Conservation (phyloP, 495 filamentous ascomycete species). For the Bombardia bombarda region DNA sequence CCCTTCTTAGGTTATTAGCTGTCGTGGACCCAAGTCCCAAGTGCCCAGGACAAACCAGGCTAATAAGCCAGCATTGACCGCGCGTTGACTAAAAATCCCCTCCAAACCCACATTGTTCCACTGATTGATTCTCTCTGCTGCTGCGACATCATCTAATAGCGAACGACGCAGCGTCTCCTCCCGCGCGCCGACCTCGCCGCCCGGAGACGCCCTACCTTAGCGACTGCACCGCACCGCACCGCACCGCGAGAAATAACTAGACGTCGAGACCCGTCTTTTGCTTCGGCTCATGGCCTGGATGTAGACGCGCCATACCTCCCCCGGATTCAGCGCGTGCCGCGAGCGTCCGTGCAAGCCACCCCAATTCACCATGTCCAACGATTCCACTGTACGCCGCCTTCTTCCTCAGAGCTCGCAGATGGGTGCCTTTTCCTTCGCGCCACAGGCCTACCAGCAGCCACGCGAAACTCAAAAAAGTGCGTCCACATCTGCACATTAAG, state of each 20-base stretch:
- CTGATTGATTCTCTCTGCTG: slow-evolving; percentile 10
- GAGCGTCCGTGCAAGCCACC: slow-evolving; percentile 16
- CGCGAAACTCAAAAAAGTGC: slow-evolving; percentile 62
- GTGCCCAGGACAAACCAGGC: slow-evolving; percentile 1
- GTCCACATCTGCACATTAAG: too few species aligned
- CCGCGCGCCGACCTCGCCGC: not conserved
- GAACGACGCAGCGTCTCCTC: slow-evolving; percentile 1
- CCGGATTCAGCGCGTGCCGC: slow-evolving; percentile 10
- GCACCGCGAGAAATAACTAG: not conserved
- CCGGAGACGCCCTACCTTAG: slow-evolving; percentile 3
- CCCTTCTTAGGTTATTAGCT: slow-evolving; percentile 19
- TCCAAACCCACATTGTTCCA: slow-evolving; percentile 15
- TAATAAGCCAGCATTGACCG: too few species aligned
- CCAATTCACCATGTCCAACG: slow-evolving; percentile 40
- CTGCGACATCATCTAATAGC: slow-evolving; percentile 1
- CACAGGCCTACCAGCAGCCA: slow-evolving; percentile 45
- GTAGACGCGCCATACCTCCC: slow-evolving; percentile 6
- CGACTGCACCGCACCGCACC: too few species aligned
- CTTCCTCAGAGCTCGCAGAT: slow-evolving; percentile 50
- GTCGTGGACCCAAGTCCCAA: too few species aligned
- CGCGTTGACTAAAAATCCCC: slow-evolving; percentile 17
- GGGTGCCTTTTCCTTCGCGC: slow-evolving; percentile 54
- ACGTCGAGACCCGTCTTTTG: not conserved
- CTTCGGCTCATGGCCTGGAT: slow-evolving; percentile 13
- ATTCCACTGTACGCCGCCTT: slow-evolving; percentile 43